Evolutionary conservation across 441 rosid species (phyloP).

Genomic region (Gossypium trilobum): DNA sequence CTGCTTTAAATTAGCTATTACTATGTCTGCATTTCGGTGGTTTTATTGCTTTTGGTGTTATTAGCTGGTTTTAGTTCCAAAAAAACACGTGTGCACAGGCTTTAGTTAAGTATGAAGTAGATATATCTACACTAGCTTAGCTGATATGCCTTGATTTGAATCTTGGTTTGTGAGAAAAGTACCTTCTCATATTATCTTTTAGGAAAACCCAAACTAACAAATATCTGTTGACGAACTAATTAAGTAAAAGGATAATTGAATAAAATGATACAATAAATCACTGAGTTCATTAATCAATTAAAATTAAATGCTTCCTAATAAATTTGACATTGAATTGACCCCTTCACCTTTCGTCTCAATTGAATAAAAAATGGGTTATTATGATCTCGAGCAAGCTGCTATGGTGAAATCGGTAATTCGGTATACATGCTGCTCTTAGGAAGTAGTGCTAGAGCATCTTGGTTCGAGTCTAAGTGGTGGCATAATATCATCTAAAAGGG

Average conservation of each 20-base stretch:
- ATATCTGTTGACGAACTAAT: no score
- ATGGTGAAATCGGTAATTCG: not conserved
- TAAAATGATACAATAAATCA: not conserved
- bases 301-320: not conserved
- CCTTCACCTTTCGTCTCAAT: not conserved
- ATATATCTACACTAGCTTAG: not conserved
- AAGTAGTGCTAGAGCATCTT: not conserved
- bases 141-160: not conserved
- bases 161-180: not conserved
- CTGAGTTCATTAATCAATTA: not conserved
- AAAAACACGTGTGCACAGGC: no score
- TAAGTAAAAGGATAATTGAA: not conserved
- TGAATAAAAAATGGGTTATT: not conserved
- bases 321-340: not conserved
- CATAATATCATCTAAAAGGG: not conserved
- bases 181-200: not conserved
- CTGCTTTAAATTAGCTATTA: not conserved
- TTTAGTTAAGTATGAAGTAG: not conserved
- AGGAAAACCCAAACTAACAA: no score
- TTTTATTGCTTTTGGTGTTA: not conserved
- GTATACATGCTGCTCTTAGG: not conserved
- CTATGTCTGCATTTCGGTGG: not conserved
- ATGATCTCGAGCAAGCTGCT: not conserved
- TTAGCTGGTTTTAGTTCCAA: not conserved
- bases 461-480: not conserved